A percentile compares a stretch with the other conserved stretches of the same genome.
These are phyloP conservation scores for Gaeumannomyces sp. DNA, from an alignment of 2,329 filamentous ascomycete species.

Conservation along the genomic window DNA sequence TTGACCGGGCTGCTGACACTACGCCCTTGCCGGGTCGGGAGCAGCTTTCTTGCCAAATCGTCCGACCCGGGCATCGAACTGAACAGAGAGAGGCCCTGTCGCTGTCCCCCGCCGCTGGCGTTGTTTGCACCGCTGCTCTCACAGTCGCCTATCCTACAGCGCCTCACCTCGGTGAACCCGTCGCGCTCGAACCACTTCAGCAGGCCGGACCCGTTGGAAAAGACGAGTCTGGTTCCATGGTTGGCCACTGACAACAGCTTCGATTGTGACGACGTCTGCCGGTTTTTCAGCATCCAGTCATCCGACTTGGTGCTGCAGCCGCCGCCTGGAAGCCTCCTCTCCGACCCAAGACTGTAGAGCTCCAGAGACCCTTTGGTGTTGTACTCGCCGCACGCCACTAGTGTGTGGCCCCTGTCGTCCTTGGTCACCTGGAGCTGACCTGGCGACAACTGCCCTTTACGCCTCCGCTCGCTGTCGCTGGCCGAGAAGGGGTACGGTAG, in stretches of 20 bases:
- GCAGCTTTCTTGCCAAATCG: conserved; percentile 75
- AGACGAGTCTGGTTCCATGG: conserved; percentile 76
- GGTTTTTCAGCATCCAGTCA: conserved; percentile 59
- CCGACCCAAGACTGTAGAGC: conserved; percentile 59
- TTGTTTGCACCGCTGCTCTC: conserved; percentile 24
- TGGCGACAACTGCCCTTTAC: conserved; percentile 47
- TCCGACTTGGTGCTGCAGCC: conserved; percentile 12
- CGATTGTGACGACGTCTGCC: conserved; percentile 73
- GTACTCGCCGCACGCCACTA: conserved; percentile 84
- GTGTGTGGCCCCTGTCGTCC: conserved; percentile 46
- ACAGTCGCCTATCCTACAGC: conserved; percentile 49
- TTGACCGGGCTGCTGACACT: conserved; percentile 30
- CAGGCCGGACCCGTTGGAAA: conserved; percentile 76
- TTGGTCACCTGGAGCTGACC: conserved; percentile 51
- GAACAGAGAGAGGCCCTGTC: conserved; percentile 43
- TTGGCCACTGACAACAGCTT: conserved; percentile 76
- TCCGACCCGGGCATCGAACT: conserved; percentile 47
- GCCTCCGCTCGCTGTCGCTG: conserved; percentile 52
- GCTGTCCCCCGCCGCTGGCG: conserved; percentile 10
- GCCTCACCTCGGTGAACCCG: conserved; percentile 56
- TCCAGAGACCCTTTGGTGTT: conserved; percentile 87
- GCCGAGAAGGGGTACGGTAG: conserved; percentile 63
- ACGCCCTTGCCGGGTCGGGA: conserved; percentile 47
- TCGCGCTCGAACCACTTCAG: conserved; percentile 91
- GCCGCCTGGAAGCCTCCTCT: background rate